phyloP scores from a whole-genome alignment of 176 grass and related monocot species.

The Avena insularis region DNA sequence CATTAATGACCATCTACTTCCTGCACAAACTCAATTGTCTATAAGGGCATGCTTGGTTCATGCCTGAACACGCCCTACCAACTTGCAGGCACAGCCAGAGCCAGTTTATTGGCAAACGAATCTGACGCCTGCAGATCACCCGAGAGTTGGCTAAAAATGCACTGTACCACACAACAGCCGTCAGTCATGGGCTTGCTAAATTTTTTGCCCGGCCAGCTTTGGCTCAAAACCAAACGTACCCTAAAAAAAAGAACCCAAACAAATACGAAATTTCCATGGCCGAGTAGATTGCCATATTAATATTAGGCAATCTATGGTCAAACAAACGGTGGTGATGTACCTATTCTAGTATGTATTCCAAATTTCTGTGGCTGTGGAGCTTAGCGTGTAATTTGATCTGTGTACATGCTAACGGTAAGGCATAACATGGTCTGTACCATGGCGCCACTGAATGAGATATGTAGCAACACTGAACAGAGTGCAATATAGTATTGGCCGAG shows the following conservation, averaged over 20 bases:
- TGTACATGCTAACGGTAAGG: not conserved
- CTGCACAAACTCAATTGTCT: not conserved
- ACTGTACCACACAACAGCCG: too few relatives aligned
- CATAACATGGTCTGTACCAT: constrained; percentile 13
- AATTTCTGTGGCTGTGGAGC: constrained; percentile 6
- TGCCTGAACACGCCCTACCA: too few relatives aligned
- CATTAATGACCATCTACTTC: not conserved
- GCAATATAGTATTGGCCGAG: not conserved
- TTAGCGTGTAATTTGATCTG: not conserved
- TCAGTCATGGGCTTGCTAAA: too few relatives aligned
- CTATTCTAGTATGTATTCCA: not conserved
- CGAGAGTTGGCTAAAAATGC: too few relatives aligned
- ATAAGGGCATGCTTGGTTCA: not conserved
- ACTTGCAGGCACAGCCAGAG: too few relatives aligned
- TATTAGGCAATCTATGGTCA: not conserved
- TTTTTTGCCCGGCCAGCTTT: too few relatives aligned
- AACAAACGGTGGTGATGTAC: not conserved
- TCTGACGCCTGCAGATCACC: too few relatives aligned
- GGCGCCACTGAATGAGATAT: not conserved
- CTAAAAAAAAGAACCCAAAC: not conserved
- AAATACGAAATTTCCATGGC: not conserved
- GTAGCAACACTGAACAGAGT: not conserved
- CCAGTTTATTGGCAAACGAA: too few relatives aligned
- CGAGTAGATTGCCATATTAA: not conserved
- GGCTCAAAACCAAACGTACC: too few relatives aligned